Base-by-base conservation (phyloP, 139 green algal genomes). In the Micromonas pusilla region DNA sequence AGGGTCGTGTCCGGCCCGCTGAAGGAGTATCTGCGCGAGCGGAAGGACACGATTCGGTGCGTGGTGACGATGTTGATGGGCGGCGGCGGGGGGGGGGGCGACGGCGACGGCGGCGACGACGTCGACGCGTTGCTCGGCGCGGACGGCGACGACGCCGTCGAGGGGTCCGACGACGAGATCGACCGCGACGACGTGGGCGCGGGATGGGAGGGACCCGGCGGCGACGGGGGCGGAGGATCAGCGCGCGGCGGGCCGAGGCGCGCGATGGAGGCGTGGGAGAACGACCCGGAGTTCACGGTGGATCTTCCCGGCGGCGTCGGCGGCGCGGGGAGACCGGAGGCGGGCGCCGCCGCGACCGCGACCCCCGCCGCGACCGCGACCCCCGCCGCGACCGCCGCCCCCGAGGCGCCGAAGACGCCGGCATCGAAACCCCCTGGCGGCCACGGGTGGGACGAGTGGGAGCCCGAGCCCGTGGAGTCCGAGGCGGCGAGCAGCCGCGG, bases 31-130 rank as follows among this genome's bases (percentile, higher is more conserved):
- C 82, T 97, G 32, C 83, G 83, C 21, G 52, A 64, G 33, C 60
- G 80, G 36, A 79, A 73, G 36, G 92, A 98, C 83, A 93, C 95
- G 64, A 94, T 97, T 31, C 89, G 90, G 38, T 96, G 92, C 88
- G 90, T 98, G 23, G 93, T 99, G 26, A 87, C 76, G 19, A 88
- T 96, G 87, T 79, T 99, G 28, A 97, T 91, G n/a, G 88, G 95
- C 64, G 93, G 91, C 72, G 81, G 66, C 2, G 64, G 20, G 34
- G 79, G 34, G 4, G 68, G 78, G 36, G 70, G 52, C 54, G 79
- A 66, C n/a, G 67, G 25, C 34, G 73, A 26, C 25, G n/a, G n/a
- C n/a, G 75, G 73, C 23, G 76, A 70, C 2, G 63, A 1, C 1
- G 63, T 25, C 5, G 28, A 70, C 63, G 3, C 28, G 2, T 25